These are phyloP conservation scores for Sugiyamaella lignohabitans DNA, from an alignment of 805 yeast species.

Conservation along the genomic window DNA sequence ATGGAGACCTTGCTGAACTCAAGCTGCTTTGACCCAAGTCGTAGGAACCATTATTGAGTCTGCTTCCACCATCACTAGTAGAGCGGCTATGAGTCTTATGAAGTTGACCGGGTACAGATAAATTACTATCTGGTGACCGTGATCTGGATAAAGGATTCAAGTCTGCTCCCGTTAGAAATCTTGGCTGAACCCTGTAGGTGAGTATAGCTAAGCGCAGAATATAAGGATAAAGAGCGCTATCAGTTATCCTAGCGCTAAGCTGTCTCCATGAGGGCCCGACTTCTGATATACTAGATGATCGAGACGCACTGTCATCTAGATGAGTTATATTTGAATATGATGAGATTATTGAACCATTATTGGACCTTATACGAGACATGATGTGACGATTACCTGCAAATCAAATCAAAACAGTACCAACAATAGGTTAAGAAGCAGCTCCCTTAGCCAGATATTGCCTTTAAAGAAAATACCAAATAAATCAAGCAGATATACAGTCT, in stretches of 20 bases:
- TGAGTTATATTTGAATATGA: too few species aligned
- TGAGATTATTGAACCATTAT: too few species aligned
- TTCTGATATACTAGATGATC: not conserved
- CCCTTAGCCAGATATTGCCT: too few species aligned
- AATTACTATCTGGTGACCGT: slow-evolving; percentile 1
- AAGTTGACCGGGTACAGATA: not conserved
- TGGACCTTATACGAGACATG: not conserved
- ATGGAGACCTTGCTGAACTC: slow-evolving; percentile 19
- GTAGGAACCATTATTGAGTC: not conserved
- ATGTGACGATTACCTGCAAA: too few species aligned
- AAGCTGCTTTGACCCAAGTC: not conserved
- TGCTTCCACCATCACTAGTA: slow-evolving; percentile 1
- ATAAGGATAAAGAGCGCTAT: slow-evolving; percentile 39
- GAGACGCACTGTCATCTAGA: not conserved
- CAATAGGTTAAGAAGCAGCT: too few species aligned
- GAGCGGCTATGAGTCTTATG: slow-evolving; percentile 6
- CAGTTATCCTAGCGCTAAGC: slow-evolving; percentile 15
- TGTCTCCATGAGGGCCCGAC: slow-evolving; percentile 15
- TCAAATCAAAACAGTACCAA: too few species aligned
- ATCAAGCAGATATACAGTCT: too few species aligned
- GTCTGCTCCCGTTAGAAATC: slow-evolving; percentile 44
- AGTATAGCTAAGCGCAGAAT: slow-evolving; percentile 50
- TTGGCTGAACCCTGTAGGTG: slow-evolving; percentile 58
- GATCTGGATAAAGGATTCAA: not conserved
- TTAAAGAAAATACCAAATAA: too few species aligned